phyloP scores from a whole-genome alignment of 257 asterid species.

The Lycium barbarum region DNA sequence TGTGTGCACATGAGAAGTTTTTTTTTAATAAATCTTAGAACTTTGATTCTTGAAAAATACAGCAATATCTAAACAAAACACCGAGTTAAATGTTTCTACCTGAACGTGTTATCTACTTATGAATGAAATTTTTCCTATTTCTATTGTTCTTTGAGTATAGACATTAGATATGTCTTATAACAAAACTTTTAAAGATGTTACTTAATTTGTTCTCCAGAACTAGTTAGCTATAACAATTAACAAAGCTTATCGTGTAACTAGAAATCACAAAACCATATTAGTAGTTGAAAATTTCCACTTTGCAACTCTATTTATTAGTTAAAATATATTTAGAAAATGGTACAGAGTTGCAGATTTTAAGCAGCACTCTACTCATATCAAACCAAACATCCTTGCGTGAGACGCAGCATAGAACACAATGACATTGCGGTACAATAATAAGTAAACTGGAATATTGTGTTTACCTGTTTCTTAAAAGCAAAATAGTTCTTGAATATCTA shows the following conservation, averaged over 20 bases:
- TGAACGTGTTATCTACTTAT: not conserved
- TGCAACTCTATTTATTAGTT: not conserved
- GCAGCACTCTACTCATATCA: not conserved
- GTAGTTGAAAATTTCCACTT: not conserved
- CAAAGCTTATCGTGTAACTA: not conserved
- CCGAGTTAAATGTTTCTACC: not conserved
- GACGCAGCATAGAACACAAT: not conserved
- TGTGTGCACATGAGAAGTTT: not conserved
- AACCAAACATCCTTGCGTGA: not conserved
- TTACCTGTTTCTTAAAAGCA: not conserved
- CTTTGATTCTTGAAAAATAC: slow-evolving; percentile 11
- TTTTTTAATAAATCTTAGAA: not conserved
- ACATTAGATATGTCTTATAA: not conserved
- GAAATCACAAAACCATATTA: not conserved
- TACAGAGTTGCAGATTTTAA: not conserved
- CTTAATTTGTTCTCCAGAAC: not conserved
- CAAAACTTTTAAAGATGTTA: not conserved
- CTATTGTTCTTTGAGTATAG: not conserved
- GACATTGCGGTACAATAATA: not conserved
- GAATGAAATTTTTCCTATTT: not conserved
- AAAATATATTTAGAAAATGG: not conserved
- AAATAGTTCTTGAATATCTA: not conserved
- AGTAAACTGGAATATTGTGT: not conserved
- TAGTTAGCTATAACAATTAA: not conserved
- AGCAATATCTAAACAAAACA: not conserved